Conservation (phyloP, 1,284 basidiomycete species). For the Apiotrichum mycotoxinovorans region DNA sequence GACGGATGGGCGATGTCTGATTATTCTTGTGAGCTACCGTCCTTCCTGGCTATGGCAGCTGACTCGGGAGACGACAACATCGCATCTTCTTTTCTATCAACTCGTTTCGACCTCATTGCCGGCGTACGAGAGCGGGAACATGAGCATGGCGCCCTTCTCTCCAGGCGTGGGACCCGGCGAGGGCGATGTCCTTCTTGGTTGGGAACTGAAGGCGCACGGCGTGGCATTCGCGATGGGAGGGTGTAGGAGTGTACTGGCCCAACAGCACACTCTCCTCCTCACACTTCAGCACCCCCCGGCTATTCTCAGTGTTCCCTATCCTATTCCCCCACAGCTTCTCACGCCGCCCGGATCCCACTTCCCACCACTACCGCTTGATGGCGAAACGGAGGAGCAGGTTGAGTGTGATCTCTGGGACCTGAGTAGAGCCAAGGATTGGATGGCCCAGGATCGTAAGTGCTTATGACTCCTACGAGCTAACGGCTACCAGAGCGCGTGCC, state of each 20-base stretch:
- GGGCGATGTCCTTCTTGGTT: constrained; percentile 75
- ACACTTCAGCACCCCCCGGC: constrained; percentile 38
- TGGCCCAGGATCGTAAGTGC: constrained; percentile 20
- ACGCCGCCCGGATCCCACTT: constrained; percentile 34
- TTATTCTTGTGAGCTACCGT: constrained; percentile 62
- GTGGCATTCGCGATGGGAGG: constrained; percentile 37
- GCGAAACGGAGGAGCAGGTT: constrained; percentile 39
- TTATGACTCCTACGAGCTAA: neutral
- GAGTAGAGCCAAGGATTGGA: constrained; percentile 28
- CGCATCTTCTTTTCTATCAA: constrained; percentile 70
- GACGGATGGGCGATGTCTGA: constrained; percentile 68
- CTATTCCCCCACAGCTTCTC: constrained; percentile 33
- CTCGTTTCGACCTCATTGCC: constrained; percentile 60
- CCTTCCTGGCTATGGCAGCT: constrained; percentile 1
- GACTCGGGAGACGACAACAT: constrained; percentile 62
- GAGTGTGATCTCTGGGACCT: constrained; percentile 46
- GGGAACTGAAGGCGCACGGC: constrained; percentile 63
- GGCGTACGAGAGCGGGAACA: constrained; percentile 27
- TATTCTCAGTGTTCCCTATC: constrained; percentile 38
- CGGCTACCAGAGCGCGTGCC: constrained; percentile 13
- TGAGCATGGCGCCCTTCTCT: constrained; percentile 55
- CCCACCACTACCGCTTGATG: constrained; percentile 42
- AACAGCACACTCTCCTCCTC: constrained; percentile 37
- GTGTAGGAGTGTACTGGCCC: constrained; percentile 27
- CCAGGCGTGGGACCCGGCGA: constrained; percentile 73